Evolutionary conservation across 2,329 filamentous ascomycete species (phyloP).

Genomic region (Cytospora schulzeri): DNA sequence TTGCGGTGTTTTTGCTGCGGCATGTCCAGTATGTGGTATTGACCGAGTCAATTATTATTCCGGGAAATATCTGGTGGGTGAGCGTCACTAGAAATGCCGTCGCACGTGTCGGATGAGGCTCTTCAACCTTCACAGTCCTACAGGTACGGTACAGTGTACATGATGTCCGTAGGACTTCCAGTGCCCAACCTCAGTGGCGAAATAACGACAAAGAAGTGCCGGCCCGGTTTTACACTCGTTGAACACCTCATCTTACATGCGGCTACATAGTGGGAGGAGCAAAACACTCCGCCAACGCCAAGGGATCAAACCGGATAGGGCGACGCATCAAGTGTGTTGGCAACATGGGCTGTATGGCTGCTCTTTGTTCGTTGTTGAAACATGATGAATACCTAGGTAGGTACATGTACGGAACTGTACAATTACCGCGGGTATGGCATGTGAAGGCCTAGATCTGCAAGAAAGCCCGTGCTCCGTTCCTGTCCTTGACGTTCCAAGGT

Average conservation of each 20-base stretch:
- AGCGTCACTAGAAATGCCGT: background rate
- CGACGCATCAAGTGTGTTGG: background rate
- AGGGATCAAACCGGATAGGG: background rate
- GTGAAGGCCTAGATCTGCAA: constrained; percentile 17
- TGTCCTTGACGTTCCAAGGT: constrained; percentile 2
- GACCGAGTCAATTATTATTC: background rate
- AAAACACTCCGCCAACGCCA: background rate
- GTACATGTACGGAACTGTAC: background rate
- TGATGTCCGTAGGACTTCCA: background rate
- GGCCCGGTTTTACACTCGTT: background rate
- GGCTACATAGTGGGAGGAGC: background rate
- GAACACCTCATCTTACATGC: background rate
- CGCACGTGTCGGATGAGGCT: background rate
- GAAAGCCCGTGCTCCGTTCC: constrained; percentile 14
- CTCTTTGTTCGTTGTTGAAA: constrained; percentile 10
- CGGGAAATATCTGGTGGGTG: background rate
- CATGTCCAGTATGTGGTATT: background rate
- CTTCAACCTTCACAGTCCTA: background rate
- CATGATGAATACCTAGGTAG: background rate
- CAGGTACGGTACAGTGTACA: background rate
- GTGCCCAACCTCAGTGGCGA: background rate
- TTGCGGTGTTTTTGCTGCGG: background rate
- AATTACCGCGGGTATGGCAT: constrained; percentile 1
- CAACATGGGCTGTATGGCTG: background rate
- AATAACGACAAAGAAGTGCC: background rate